Conservation (phyloP, 1,139 yeast species). For the Sugiyamaella neomexicana region DNA sequence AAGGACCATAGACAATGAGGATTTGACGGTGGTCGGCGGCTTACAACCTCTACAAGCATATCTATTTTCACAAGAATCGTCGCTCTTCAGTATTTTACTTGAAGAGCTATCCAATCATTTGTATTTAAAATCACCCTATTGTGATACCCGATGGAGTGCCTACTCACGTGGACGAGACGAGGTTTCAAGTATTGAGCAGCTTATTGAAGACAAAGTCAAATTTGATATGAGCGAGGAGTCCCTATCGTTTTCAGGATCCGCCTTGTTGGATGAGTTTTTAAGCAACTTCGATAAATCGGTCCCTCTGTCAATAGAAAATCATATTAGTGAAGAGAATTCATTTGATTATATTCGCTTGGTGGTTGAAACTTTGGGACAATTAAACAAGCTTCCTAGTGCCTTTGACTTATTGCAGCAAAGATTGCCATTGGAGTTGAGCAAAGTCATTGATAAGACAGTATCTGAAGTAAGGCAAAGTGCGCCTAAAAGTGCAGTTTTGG, state of each 20-base stretch:
- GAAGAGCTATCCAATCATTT: constrained; percentile 77
- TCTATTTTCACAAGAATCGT: constrained; percentile 57
- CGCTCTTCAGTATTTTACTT: constrained; percentile 68
- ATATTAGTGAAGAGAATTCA: constrained; percentile 48
- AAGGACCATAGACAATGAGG: constrained; percentile 56
- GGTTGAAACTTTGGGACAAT: constrained; percentile 57
- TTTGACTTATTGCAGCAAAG: constrained; percentile 55
- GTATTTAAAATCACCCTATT: constrained; percentile 56
- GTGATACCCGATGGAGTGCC: constrained; percentile 39
- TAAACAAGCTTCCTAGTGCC: constrained; percentile 65
- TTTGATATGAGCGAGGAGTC: constrained; percentile 35
- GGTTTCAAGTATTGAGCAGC: constrained; percentile 32
- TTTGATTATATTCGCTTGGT: constrained; percentile 57
- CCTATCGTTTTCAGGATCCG: constrained; percentile 31
- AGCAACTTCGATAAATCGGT: constrained; percentile 32
- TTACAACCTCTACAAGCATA: constrained; percentile 58
- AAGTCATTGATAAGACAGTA: constrained; percentile 58
- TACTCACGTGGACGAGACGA: constrained; percentile 35
- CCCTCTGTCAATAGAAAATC: constrained; percentile 32
- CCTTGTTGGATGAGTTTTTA: constrained; percentile 48
- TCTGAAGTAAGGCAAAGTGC: constrained; percentile 63
- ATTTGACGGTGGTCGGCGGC: constrained; percentile 63
- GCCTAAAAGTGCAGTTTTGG: constrained; percentile 38
- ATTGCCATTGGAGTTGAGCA: constrained; percentile 50
- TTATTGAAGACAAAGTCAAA: constrained; percentile 36